Conservation (phyloP, 2,329 filamentous ascomycete genomes). For the Coniochaeta sp. region DNA sequence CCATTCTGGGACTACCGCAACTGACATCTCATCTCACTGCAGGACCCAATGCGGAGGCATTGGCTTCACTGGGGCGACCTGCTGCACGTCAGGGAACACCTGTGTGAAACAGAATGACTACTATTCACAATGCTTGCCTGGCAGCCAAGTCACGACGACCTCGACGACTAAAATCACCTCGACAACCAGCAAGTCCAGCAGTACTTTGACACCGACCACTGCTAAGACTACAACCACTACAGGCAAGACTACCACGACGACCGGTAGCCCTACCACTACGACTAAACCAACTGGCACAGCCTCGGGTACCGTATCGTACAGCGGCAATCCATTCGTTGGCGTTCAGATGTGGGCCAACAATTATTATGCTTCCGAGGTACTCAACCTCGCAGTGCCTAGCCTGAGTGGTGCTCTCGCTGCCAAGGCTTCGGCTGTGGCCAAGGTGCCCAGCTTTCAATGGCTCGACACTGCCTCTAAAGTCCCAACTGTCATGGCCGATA, state of each 20-base stretch:
- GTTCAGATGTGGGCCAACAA: slow-evolving; percentile 45
- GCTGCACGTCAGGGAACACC: slow-evolving; percentile 30
- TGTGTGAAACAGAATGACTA: slow-evolving; percentile 28
- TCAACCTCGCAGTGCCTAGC: slow-evolving; percentile 51
- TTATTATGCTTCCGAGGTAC: slow-evolving; percentile 48
- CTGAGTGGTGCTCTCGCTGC: slow-evolving; percentile 47
- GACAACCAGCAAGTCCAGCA: slow-evolving; percentile 10
- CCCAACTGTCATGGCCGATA: slow-evolving; percentile 32
- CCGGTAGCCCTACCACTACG: slow-evolving; percentile 21
- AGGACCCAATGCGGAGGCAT: slow-evolving; percentile 36
- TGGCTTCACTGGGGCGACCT: slow-evolving; percentile 34
- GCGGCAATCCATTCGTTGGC: slow-evolving; percentile 47
- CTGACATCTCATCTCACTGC: background rate
- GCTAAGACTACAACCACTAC: slow-evolving; percentile 11
- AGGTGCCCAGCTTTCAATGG: slow-evolving; percentile 47
- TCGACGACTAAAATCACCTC: slow-evolving; percentile 4
- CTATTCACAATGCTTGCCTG: slow-evolving; percentile 29
- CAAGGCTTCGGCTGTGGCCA: slow-evolving; percentile 41
- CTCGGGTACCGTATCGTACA: slow-evolving; percentile 29
- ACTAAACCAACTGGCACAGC: slow-evolving; percentile 19
- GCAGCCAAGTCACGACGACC: slow-evolving; percentile 5
- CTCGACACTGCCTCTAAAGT: slow-evolving; percentile 43
- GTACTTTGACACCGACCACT: slow-evolving; percentile 13
- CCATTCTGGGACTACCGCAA: background rate
- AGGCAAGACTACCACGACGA: slow-evolving; percentile 11